Conservation (phyloP, 2,329 filamentous ascomycete species). For the Trichophyton verrucosum region DNA sequence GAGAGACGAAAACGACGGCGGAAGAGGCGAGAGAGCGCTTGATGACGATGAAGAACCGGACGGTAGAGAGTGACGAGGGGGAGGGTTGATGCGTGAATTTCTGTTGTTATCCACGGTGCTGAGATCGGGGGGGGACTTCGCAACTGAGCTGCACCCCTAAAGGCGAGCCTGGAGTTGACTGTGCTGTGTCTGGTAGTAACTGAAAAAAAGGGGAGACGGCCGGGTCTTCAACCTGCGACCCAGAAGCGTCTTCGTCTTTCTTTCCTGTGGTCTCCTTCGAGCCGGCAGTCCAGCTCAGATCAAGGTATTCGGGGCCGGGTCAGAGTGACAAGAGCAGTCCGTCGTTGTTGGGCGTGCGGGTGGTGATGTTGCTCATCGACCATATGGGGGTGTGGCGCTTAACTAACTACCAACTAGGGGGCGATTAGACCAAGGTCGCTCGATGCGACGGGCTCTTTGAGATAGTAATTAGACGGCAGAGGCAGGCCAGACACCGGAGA, state of each 20-base stretch:
- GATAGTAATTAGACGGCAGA: not conserved
- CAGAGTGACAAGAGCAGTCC: not conserved
- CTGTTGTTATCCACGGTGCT: slow-evolving; percentile 29
- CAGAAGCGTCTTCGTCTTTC: not conserved
- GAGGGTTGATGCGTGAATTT: slow-evolving; percentile 21
- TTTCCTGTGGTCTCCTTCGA: not conserved
- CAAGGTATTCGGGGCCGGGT: not conserved
- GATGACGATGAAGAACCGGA: slow-evolving; percentile 32
- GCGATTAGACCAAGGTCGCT: not conserved
- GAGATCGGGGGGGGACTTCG: slow-evolving; percentile 18
- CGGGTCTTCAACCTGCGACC: not conserved
- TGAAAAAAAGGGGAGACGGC: not conserved
- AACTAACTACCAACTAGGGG: not conserved
- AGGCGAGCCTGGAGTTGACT: slow-evolving; percentile 24
- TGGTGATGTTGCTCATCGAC: not conserved
- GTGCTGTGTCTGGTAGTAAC: too few species aligned
- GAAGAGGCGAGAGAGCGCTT: slow-evolving; percentile 41
- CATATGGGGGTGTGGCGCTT: not conserved
- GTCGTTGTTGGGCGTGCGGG: not conserved
- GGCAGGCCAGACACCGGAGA: not conserved
- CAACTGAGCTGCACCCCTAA: slow-evolving; percentile 33
- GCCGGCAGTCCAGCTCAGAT: not conserved
- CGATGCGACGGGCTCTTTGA: not conserved
- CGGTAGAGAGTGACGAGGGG: slow-evolving; percentile 29
- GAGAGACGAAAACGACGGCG: slow-evolving; percentile 53